Percentiles rank a stretch among this genome's conserved stretches.
Conservation (phyloP, 345 rosid genomes). For the Lepidium sativum region DNA sequence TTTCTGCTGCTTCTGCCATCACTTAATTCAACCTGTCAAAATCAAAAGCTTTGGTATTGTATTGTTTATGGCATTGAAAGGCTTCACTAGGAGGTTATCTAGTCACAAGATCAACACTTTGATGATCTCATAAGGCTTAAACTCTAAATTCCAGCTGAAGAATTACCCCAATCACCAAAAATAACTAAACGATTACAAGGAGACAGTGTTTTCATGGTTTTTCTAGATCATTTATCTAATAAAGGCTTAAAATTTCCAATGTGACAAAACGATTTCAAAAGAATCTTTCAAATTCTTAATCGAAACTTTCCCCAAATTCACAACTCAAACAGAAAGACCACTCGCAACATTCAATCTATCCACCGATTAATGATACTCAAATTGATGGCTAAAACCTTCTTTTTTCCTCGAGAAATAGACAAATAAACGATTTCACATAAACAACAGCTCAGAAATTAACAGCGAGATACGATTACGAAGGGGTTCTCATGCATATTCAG, state of each 20-base stretch:
- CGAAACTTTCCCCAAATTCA: too few relatives aligned
- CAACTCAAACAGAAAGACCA: too few relatives aligned
- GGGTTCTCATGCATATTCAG: neutral
- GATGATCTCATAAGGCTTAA: neutral
- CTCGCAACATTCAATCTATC: neutral
- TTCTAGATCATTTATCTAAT: too few relatives aligned
- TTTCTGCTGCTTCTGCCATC: constrained; percentile 14
- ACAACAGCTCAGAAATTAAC: neutral
- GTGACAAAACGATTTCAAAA: too few relatives aligned
- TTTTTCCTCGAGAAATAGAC: neutral
- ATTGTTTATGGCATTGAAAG: neutral
- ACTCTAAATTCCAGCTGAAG: neutral
- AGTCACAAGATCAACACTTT: neutral
- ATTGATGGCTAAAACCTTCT: neutral
- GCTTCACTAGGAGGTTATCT: neutral
- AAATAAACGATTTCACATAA: neutral
- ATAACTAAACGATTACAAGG: too few relatives aligned
- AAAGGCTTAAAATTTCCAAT: too few relatives aligned
- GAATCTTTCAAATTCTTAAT: too few relatives aligned
- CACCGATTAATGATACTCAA: neutral
- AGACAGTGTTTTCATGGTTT: too few relatives aligned
- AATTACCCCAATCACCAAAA: too few relatives aligned
- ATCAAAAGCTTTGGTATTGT: neutral
- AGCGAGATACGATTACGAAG: neutral
- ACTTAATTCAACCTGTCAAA: neutral